phyloP scores from a whole-genome alignment of 306 rosid species.

The Gastrolobium bilobum region DNA sequence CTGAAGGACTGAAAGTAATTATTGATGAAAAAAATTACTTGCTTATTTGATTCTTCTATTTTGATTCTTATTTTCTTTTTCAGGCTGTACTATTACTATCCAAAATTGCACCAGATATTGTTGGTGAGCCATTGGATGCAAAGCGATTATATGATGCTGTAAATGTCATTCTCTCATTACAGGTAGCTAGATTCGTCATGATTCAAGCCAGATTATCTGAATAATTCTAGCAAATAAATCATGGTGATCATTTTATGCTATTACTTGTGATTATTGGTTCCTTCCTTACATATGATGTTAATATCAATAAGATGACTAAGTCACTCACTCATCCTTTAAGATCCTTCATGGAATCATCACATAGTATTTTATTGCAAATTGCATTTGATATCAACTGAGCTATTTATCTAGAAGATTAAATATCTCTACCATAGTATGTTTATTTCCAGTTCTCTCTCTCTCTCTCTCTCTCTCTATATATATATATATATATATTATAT shows the following conservation, averaged over 20 bases:
- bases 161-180: conserved; percentile 84
- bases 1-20: conserved; percentile 87
- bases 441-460: not conserved
- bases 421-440: not conserved
- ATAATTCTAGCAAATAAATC: conserved; percentile 35
- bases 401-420: conserved; percentile 30
- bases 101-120: conserved; percentile 70
- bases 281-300: not conserved
- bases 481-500: not conserved
- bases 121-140: conserved; percentile 74
- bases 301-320: not conserved
- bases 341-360: not conserved
- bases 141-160: conserved; percentile 73
- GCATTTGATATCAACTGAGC: not conserved
- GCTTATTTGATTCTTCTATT: conserved; percentile 38
- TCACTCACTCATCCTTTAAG: conserved; percentile 1
- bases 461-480: not conserved
- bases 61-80: conserved; percentile 34
- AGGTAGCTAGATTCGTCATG: conserved; percentile 63
- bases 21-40: conserved; percentile 33
- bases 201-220: conserved; percentile 25
- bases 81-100: conserved; percentile 80
- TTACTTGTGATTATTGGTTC: conserved; percentile 10
- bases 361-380: conserved; percentile 3
- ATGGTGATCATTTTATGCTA: conserved; percentile 4